These are phyloP conservation scores for Decorospora gaudefroyi DNA, from an alignment of 2,329 filamentous ascomycete species.

Conservation along the genomic window DNA sequence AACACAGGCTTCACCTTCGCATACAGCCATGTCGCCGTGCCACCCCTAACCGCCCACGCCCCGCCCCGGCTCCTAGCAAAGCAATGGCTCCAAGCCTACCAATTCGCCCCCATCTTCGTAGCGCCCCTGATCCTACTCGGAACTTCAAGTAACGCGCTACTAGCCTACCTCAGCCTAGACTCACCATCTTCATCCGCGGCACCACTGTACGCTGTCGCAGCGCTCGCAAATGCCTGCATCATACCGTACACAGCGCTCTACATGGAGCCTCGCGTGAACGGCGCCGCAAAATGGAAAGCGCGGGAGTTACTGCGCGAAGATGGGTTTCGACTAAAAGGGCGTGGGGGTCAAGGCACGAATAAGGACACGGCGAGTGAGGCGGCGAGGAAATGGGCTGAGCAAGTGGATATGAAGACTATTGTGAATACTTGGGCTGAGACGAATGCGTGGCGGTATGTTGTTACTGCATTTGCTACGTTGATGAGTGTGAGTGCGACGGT, in stretches of 20 bases:
- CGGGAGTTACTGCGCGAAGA: slow-evolving; percentile 39
- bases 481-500: slow-evolving; percentile 23
- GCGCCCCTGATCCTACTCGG: slow-evolving; percentile 45
- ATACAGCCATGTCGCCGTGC: slow-evolving; percentile 46
- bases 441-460: slow-evolving; percentile 26
- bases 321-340: slow-evolving; percentile 20
- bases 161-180: slow-evolving; percentile 26
- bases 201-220: slow-evolving; percentile 31
- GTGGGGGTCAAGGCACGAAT: slow-evolving; percentile 14
- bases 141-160: slow-evolving; percentile 38
- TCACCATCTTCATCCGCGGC: slow-evolving; percentile 8
- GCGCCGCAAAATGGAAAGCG: slow-evolving; percentile 48
- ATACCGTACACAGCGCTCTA: slow-evolving; percentile 46
- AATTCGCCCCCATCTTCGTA: slow-evolving; percentile 45
- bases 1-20: slow-evolving; percentile 34
- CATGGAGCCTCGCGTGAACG: slow-evolving; percentile 49
- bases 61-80: slow-evolving; percentile 43
- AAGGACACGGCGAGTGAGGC: slow-evolving; percentile 20
- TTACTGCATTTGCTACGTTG: slow-evolving; percentile 22
- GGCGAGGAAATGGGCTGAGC: slow-evolving; percentile 26
- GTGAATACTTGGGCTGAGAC: slow-evolving; percentile 21
- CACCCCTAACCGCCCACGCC: slow-evolving; percentile 43
- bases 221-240: slow-evolving; percentile 38
- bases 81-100: slow-evolving; percentile 50
- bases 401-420: slow-evolving; percentile 28